Evolutionary conservation across 148 eudicot genomes (phyloP).

Genomic region (Dianthus caryophyllus): DNA sequence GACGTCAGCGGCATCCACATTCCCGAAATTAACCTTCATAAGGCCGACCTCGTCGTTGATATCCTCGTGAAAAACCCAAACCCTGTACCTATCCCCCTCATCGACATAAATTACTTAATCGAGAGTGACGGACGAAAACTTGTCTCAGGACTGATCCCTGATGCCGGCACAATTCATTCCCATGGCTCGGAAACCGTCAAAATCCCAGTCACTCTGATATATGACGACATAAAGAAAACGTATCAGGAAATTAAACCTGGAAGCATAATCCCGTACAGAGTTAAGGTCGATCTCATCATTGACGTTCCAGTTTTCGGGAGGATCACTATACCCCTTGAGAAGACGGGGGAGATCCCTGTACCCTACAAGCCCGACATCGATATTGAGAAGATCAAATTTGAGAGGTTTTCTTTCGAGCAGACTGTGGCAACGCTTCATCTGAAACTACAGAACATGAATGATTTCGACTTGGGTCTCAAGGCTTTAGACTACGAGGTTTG

Average conservation of each 20-base stretch:
- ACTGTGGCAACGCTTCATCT: constrained; percentile 78
- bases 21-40: constrained; percentile 60
- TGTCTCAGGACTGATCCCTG: constrained; percentile 85
- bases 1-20: constrained; percentile 71
- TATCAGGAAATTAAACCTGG: constrained; percentile 79
- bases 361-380: constrained; percentile 95
- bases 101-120: constrained; percentile 80
- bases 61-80: constrained; percentile 87
- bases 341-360: constrained; percentile 82
- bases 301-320: constrained; percentile 90
- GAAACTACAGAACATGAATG: constrained; percentile 85
- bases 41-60: constrained; percentile 76
- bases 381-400: constrained; percentile 71
- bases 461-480: constrained; percentile 76
- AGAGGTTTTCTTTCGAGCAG: constrained; percentile 83
- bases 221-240: constrained; percentile 74
- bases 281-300: constrained; percentile 79
- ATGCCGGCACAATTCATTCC: constrained; percentile 92
- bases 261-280: constrained; percentile 73
- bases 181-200: constrained; percentile 91
- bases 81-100: constrained; percentile 91
- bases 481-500: constrained; percentile 82
- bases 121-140: constrained; percentile 92
- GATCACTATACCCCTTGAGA: constrained; percentile 86
- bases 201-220: constrained; percentile 69